Conservation (phyloP, 805 yeast species). For the Peterozyma toletana region DNA sequence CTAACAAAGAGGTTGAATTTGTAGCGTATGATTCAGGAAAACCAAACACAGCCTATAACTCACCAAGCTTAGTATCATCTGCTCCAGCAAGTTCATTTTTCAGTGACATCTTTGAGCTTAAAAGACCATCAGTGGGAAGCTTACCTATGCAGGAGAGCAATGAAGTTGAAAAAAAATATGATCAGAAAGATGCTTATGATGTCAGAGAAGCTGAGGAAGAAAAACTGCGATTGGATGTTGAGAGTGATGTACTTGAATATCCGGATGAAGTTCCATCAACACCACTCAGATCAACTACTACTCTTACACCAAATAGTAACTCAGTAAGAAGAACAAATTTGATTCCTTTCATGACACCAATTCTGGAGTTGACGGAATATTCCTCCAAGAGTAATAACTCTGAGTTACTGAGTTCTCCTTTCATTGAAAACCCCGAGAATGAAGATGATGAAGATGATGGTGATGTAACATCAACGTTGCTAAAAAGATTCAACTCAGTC, state of each 20-base stretch:
- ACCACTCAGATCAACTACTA: not conserved
- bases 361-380: constrained; percentile 13
- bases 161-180: constrained; percentile 2
- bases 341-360: constrained; percentile 10
- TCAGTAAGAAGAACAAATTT: constrained; percentile 5
- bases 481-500: too few species aligned
- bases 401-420: constrained; percentile 37
- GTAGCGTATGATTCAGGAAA: too few species aligned
- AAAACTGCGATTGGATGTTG: not conserved
- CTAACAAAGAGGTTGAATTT: too few species aligned
- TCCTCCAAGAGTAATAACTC: constrained; percentile 16
- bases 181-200: not conserved
- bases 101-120: too few species aligned
- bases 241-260: not conserved
- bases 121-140: too few species aligned
- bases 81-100: too few species aligned
- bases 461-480: too few species aligned
- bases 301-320: not conserved
- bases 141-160: too few species aligned
- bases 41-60: too few species aligned
- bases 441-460: too few species aligned
- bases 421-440: constrained; percentile 26
- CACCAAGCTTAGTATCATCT: too few species aligned
- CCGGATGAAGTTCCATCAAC: constrained; percentile 2
- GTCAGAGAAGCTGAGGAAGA: not conserved